Conservation (phyloP, 2,329 filamentous ascomycete genomes). For the Aureobasidium sp. region DNA sequence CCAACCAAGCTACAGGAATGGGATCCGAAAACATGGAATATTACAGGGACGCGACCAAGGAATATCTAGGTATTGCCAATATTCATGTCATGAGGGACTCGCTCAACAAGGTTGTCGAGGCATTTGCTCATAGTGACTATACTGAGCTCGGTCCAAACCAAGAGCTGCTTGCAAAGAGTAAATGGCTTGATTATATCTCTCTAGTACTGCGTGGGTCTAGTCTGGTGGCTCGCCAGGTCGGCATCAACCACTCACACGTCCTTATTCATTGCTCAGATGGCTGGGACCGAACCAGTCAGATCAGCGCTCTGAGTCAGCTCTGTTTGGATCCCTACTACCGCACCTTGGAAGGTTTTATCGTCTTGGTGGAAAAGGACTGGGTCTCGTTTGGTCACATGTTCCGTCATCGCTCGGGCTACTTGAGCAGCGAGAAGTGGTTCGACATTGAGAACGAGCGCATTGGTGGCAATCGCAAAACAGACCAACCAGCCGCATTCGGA, state of each 20-base stretch:
- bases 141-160: constrained; percentile 73
- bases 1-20: constrained; percentile 86
- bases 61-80: constrained; percentile 93
- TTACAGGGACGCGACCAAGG: constrained; percentile 85
- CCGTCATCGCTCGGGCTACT: constrained; percentile 76
- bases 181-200: constrained; percentile 85
- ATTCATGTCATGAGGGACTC: constrained; percentile 97
- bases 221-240: constrained; percentile 79
- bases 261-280: constrained; percentile 97
- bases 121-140: constrained; percentile 86
- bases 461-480: constrained; percentile 43
- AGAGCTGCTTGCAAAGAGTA: constrained; percentile 73
- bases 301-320: constrained; percentile 84
- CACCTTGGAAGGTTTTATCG: constrained; percentile 88
- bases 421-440: constrained; percentile 94
- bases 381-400: constrained; percentile 98
- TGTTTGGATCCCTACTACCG: constrained; percentile 94
- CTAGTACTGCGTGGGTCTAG: constrained; percentile 77
- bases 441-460: constrained; percentile 71
- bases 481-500: constrained; percentile 50
- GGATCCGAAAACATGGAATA: constrained; percentile 98
- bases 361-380: constrained; percentile 95
- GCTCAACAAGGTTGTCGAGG: constrained; percentile 77
- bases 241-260: constrained; percentile 87
- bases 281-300: constrained; percentile 94